Conservation (phyloP, 192 early-diverging fungal species). For the Entomortierella chlamydospora region DNA sequence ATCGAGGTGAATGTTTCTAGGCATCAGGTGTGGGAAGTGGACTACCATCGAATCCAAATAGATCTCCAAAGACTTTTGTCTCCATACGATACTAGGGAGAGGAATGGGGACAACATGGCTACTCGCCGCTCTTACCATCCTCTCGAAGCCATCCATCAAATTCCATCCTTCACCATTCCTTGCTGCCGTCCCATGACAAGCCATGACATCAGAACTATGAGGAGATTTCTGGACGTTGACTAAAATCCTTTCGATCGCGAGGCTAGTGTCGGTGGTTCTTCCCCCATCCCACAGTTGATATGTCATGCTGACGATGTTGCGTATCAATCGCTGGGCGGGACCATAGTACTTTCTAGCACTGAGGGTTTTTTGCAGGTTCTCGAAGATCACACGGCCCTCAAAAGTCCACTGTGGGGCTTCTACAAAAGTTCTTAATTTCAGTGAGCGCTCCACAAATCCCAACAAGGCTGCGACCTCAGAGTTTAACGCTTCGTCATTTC, state of each 20-base stretch:
- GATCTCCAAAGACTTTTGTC: slow-evolving; percentile 10
- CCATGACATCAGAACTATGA: not conserved
- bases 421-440: not conserved
- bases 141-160: slow-evolving; percentile 32
- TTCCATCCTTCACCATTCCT: slow-evolving; percentile 14
- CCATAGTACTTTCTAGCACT: not conserved
- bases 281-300: slow-evolving; percentile 47
- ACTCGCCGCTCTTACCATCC: slow-evolving; percentile 1
- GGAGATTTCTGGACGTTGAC: slow-evolving; percentile 14
- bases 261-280: slow-evolving; percentile 15
- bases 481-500: slow-evolving; percentile 1
- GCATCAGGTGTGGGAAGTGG: slow-evolving; percentile 27
- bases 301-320: slow-evolving; percentile 13
- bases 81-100: slow-evolving; percentile 31
- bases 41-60: slow-evolving; percentile 18
- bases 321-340: slow-evolving; percentile 20
- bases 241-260: slow-evolving; percentile 23
- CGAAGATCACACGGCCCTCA: not conserved
- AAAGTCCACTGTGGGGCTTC: not conserved
- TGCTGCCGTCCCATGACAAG: not conserved
- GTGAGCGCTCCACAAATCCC: slow-evolving; percentile 22
- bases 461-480: slow-evolving; percentile 1
- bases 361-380: slow-evolving; percentile 10
- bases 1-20: slow-evolving; percentile 24
- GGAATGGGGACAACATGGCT: slow-evolving; percentile 14